Percentiles rank a stretch among this genome's conserved stretches.
Evolutionary conservation across 2,329 filamentous ascomycete species (phyloP).

Genomic region (Dothideomycetes sp.): DNA sequence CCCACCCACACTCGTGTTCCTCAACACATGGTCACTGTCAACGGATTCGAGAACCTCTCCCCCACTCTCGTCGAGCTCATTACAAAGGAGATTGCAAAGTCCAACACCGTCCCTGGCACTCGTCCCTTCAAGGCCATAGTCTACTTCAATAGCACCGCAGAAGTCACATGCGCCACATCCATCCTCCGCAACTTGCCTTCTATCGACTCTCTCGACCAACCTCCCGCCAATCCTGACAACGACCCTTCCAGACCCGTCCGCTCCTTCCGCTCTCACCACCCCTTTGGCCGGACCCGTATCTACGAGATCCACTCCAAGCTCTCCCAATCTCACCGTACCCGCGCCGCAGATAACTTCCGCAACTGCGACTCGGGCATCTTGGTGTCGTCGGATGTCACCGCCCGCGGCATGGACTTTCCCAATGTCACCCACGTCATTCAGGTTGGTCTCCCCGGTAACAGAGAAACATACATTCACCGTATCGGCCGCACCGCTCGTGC

Average conservation of each 20-base stretch:
- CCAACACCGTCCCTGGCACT: constrained; percentile 24
- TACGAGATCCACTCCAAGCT: constrained; percentile 71
- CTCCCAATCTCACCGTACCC: constrained; percentile 57
- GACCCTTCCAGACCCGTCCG: constrained; percentile 19
- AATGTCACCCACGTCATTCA: constrained; percentile 43
- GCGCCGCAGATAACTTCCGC: constrained; percentile 62
- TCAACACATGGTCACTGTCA: constrained; percentile 60
- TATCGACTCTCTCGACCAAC: constrained; percentile 1
- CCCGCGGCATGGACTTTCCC: constrained; percentile 43
- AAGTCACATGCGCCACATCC: constrained; percentile 54
- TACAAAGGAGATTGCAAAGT: constrained; percentile 42
- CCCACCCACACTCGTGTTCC: constrained; percentile 79
- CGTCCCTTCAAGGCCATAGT: constrained; percentile 89
- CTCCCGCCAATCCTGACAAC: constrained; percentile 4
- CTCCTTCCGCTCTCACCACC: constrained; percentile 12
- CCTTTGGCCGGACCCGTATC: constrained; percentile 26
- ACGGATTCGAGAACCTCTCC: constrained; percentile 63
- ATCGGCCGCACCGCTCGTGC: constrained; percentile 50
- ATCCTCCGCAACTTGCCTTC: constrained; percentile 42
- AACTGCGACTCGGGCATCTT: constrained; percentile 43
- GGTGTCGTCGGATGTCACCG: constrained; percentile 40
- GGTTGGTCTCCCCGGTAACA: constrained; percentile 32
- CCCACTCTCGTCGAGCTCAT: constrained; percentile 70
- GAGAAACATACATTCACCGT: constrained; percentile 41
- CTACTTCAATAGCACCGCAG: constrained; percentile 72